Base-by-base conservation (phyloP, 768 basidiomycete species). In the Cystobasidium ongulense region DNA sequence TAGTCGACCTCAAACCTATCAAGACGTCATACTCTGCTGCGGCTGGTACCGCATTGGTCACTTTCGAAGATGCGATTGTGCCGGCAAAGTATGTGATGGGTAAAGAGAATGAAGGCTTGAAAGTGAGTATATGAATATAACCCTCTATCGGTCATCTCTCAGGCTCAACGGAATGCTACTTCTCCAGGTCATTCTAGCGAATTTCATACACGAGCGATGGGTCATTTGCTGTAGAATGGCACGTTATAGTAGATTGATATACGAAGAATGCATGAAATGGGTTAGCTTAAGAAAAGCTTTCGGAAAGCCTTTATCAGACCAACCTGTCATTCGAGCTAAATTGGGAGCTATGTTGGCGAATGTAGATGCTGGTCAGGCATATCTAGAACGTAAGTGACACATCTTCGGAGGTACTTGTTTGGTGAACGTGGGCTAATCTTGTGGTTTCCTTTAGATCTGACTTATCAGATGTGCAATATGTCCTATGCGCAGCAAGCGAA, bases 81-180 rank as follows among this genome's bases (percentile, higher is more conserved):
- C 93, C 94, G 8, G 87, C 89, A 3, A 90, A 87, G 77, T 91
- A 96, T 81, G 89, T 90, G 1, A 86, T 96, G 27, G 92, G 92
- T 0, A 85, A 86, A 1, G 90, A 90, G 78, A 87, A 90, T 66
- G 86, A 86, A 76, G 91, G 95, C 57, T 85, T 97, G 84, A 85
- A 87, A 64, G 87, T 75, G 15, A 4, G 33, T 27, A 13, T 31
- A 27, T 38, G 7, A 11, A 59, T 18, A 5, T 2, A 2, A 11
- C 15, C n/a, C 63, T 8, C 25, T 5, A 29, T 2, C n/a, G 3
- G 38, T 64, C 21, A 13, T 4, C 25, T 2, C 7, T 31, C 27
- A 38, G n/a, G 61, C 61, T 64, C 10, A 61, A 4, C 29, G 10
- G 17, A 7, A 38, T 10, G 21, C 31, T 39, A 5, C 10, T 18